A percentile compares a stretch with the other conserved stretches of the same genome.
Evolutionary conservation across 257 asterid species (phyloP).

Genomic region (Coffea eugenioides): DNA sequence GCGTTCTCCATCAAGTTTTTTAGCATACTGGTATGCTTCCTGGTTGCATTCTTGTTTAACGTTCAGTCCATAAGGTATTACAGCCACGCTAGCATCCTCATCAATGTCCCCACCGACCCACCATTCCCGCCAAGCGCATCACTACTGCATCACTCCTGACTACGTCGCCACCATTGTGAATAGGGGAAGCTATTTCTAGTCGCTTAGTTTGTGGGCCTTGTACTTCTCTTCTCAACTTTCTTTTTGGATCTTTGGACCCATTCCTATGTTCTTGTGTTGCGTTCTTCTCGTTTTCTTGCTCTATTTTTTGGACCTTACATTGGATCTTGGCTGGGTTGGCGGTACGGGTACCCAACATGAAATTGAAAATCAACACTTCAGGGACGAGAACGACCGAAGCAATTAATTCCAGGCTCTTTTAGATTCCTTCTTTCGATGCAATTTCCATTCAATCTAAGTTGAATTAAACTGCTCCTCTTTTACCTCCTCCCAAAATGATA

Average conservation of each 20-base stretch:
- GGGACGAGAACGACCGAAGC: background rate
- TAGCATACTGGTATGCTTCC: constrained; percentile 67
- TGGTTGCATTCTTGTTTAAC: constrained; percentile 67
- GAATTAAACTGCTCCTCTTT: too few relatives aligned
- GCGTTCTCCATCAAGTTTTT: constrained; percentile 63
- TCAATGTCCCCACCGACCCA: constrained; percentile 39
- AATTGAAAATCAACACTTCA: constrained; percentile 10
- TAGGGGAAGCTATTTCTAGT: constrained; percentile 85
- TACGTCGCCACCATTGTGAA: constrained; percentile 69
- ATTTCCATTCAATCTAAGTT: constrained; percentile 31
- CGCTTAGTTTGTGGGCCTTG: constrained; percentile 75
- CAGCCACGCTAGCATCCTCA: constrained; percentile 88
- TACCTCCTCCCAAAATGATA: too few relatives aligned
- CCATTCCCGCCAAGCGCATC: background rate
- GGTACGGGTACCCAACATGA: constrained; percentile 4
- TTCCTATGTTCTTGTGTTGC: constrained; percentile 71
- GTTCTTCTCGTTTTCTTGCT: constrained; percentile 55
- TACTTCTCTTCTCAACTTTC: constrained; percentile 87
- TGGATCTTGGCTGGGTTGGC: constrained; percentile 34
- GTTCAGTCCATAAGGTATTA: constrained; percentile 88
- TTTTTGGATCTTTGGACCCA: constrained; percentile 87
- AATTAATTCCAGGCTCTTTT: background rate
- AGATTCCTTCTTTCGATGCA: background rate
- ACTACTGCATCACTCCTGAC: constrained; percentile 40
- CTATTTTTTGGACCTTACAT: constrained; percentile 56